Percentiles rank a stretch among this genome's conserved stretches.
Evolutionary conservation across 805 yeast genomes (phyloP).

Genomic region (Scheffersomyces coipomensis): DNA sequence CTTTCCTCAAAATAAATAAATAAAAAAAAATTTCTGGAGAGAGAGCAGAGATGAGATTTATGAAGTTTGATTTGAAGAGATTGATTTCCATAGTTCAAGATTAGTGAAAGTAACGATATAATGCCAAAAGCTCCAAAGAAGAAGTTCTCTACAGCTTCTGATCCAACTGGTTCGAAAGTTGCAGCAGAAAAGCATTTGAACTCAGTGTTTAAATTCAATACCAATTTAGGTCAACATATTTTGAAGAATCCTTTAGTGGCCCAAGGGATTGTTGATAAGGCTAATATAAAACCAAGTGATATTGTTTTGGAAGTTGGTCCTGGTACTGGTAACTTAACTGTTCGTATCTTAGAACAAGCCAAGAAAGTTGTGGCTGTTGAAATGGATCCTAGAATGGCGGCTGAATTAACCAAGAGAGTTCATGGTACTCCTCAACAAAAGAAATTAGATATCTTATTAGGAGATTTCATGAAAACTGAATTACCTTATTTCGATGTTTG

Average conservation of each 20-base stretch:
- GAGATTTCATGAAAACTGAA: constrained; percentile 95
- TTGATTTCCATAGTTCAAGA: not conserved
- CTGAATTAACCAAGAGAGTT: constrained; percentile 94
- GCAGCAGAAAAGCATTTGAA: constrained; percentile 69
- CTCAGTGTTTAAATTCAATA: constrained; percentile 93
- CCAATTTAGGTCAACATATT: constrained; percentile 95
- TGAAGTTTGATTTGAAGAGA: no score
- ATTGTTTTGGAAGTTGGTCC: constrained; percentile 96
- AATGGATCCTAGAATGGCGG: constrained; percentile 99
- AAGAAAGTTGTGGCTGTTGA: constrained; percentile 94
- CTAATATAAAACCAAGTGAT: constrained; percentile 88
- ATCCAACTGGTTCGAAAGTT: constrained; percentile 55
- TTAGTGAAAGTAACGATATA: not conserved
- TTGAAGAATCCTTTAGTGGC: constrained; percentile 95
- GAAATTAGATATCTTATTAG: constrained; percentile 86
- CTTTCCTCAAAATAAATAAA: no score
- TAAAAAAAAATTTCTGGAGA: not conserved
- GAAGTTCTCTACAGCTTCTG: constrained; percentile 49
- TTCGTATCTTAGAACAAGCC: constrained; percentile 87
- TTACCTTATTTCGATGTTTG: constrained; percentile 94
- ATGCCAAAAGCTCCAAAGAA: constrained; percentile 69
- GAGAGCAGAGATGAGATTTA: constrained; percentile 1
- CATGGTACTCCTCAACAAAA: constrained; percentile 95
- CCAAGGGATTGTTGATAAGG: constrained; percentile 97
- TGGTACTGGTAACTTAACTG: constrained; percentile 97